Evolutionary conservation across 306 rosid genomes (phyloP), one percentile per base, ranked within the genome.

Genomic region (Potentilla sterilis): DNA sequence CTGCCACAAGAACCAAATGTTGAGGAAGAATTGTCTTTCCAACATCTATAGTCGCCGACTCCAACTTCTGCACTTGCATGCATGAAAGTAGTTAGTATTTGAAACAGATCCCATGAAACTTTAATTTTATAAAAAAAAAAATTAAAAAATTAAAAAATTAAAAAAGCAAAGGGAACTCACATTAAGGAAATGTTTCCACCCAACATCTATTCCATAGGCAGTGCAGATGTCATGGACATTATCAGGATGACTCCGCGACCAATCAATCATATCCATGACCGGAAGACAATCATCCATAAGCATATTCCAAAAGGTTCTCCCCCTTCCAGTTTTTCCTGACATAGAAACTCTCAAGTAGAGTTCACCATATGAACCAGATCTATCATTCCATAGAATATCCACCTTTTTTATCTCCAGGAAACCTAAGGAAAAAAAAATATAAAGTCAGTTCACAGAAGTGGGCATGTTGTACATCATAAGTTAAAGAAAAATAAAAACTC

Each of bases 171-270:
- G 62, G 72, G 72, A 76, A 81, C 86, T 32, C 74, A 90, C 99
- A 40, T 88, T 81, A 70, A 85, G 84, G 83, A 89, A 96, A 79
- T 86, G 86, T 61, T 89, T 83, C 96, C 90, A 73, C 61, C 96
- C 99, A 37, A 93, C 84, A 82, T 89, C 97, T 32, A 95, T 86
- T 81, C 99, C 99, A 79, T 81, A 80, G 28, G 89, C 89, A 61
- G 83, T 64, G 77, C 91, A 88, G 73, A 87, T 78, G 75, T 91
- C 89, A 75, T 84, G 87, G 35, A 88, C 82, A 72, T 85, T 90
- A 70, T 96, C 96, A 6, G 98, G 99, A 83, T 89, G 99, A 88
- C 98, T 90, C 41, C 97, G 92, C 49, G 93, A 81, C 99, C 99
- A 92, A 80, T 96, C 97, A 72, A 96, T 90, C 87, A 90, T 64